A percentile compares a stretch with the other conserved stretches of the same genome.
Evolutionary conservation across 441 rosid species (phyloP).

Genomic region (Gossypium trilobum): DNA sequence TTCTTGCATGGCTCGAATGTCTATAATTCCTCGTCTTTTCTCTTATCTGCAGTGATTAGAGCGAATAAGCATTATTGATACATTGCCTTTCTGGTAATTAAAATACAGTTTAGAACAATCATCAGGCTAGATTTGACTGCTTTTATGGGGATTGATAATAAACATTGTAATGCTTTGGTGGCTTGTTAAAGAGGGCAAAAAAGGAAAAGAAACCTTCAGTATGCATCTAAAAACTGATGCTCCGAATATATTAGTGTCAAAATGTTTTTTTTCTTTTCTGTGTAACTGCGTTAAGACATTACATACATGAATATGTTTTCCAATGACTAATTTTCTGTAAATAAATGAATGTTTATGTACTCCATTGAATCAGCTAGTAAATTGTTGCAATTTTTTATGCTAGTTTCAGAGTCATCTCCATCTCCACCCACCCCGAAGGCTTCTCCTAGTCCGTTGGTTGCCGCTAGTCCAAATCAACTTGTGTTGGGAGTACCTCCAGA

Average conservation of each 20-base stretch:
- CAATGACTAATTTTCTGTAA: not conserved
- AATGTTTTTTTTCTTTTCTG: not conserved
- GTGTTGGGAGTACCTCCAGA: constrained; percentile 30
- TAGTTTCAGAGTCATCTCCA: constrained; percentile 19
- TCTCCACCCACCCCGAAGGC: constrained; percentile 30
- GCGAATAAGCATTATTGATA: not conserved
- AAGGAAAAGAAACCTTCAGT: too few species aligned
- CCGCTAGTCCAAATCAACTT: constrained; percentile 29
- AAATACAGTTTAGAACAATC: not conserved
- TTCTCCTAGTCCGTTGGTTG: constrained; percentile 53
- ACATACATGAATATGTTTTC: not conserved
- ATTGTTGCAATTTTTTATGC: constrained; percentile 8
- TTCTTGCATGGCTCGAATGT: not conserved
- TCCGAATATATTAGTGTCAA: not conserved
- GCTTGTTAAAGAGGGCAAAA: not conserved
- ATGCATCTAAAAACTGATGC: not conserved
- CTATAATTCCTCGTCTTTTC: not conserved
- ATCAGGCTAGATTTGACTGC: not conserved
- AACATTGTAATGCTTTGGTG: not conserved
- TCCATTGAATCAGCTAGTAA: constrained; percentile 11
- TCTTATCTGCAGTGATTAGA: not conserved
- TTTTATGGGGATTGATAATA: not conserved
- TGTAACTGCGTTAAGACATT: not conserved
- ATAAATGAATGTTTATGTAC: constrained; percentile 9
- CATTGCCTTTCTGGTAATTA: not conserved